Conservation (phyloP, 2,329 filamentous ascomycete species). For the Phialocephala sp. region DNA sequence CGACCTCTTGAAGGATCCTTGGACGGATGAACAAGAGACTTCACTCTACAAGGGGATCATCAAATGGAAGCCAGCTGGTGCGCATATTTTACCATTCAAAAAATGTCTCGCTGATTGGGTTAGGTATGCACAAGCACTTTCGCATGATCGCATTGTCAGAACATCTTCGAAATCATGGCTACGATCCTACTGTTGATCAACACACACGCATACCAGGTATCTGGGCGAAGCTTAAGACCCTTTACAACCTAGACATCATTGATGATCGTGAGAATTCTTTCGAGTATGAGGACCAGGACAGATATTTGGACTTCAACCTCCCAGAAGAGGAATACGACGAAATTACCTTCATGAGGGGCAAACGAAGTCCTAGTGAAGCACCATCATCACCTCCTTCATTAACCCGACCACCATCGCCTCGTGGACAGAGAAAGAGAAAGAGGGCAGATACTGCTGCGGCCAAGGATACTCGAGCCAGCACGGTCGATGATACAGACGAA, state of each 20-base stretch:
- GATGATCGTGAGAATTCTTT: slow-evolving; percentile 77
- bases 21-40: slow-evolving; percentile 95
- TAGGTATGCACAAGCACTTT: slow-evolving; percentile 93
- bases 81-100: slow-evolving; percentile 19
- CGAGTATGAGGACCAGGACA: slow-evolving; percentile 55
- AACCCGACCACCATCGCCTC: slow-evolving; percentile 33
- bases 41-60: slow-evolving; percentile 93
- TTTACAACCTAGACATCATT: slow-evolving; percentile 85
- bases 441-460: slow-evolving; percentile 43
- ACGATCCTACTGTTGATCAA: slow-evolving; percentile 69
- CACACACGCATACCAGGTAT: slow-evolving; percentile 92
- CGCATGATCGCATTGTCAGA: slow-evolving; percentile 87
- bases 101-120: not conserved
- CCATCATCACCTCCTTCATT: slow-evolving; percentile 43
- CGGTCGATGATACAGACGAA: slow-evolving; percentile 59
- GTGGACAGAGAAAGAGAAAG: slow-evolving; percentile 39
- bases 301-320: slow-evolving; percentile 70
- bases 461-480: slow-evolving; percentile 47
- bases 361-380: slow-evolving; percentile 39
- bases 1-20: slow-evolving; percentile 70
- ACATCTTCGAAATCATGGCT: slow-evolving; percentile 79
- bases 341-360: slow-evolving; percentile 32
- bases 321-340: slow-evolving; percentile 51
- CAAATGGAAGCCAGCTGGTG: slow-evolving; percentile 94
- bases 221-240: slow-evolving; percentile 82